A percentile compares a stretch with the other conserved stretches of the same genome.
Conservation (phyloP, 1,284 basidiomycete species). For the Coniferiporia weirii region DNA sequence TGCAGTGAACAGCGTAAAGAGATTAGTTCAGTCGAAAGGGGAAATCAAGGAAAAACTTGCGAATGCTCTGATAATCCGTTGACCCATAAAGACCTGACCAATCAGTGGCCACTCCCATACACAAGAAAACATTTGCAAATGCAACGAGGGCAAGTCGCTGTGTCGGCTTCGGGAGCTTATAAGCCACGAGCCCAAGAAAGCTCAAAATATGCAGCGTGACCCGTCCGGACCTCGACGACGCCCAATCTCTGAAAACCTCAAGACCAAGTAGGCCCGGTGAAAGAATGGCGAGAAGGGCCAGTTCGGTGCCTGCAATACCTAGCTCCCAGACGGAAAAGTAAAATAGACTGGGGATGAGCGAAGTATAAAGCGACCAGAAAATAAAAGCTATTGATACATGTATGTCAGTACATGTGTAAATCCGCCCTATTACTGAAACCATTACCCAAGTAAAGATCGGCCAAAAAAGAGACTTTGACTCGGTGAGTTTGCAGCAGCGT, state of each 20-base stretch:
- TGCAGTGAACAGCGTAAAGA: slow-evolving; percentile 26
- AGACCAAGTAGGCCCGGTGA: slow-evolving; percentile 60
- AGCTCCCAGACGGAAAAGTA: slow-evolving; percentile 92
- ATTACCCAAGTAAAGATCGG: slow-evolving; percentile 38
- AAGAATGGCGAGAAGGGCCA: slow-evolving; percentile 62
- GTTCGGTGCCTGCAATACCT: slow-evolving; percentile 72
- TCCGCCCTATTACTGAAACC: not conserved
- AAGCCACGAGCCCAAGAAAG: slow-evolving; percentile 58
- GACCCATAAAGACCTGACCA: slow-evolving; percentile 43
- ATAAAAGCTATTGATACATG: slow-evolving; percentile 60
- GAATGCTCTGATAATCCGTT: slow-evolving; percentile 44
- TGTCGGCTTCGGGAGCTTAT: slow-evolving; percentile 48
- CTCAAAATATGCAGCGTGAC: slow-evolving; percentile 45
- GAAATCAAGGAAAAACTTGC: slow-evolving; percentile 37
- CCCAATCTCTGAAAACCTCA: slow-evolving; percentile 39
- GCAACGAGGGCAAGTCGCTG: slow-evolving; percentile 55
- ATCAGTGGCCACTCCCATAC: slow-evolving; percentile 49
- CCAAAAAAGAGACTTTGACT: slow-evolving; percentile 35
- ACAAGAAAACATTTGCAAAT: slow-evolving; percentile 45
- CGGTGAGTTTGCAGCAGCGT: slow-evolving; percentile 16
- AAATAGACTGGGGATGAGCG: slow-evolving; percentile 80
- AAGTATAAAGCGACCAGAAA: slow-evolving; percentile 86
- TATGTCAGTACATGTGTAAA: slow-evolving; percentile 5
- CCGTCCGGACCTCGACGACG: slow-evolving; percentile 42
- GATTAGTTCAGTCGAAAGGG: not conserved